phyloP scores from a whole-genome alignment of 345 rosid species.

The Eutrema yunnanense region DNA sequence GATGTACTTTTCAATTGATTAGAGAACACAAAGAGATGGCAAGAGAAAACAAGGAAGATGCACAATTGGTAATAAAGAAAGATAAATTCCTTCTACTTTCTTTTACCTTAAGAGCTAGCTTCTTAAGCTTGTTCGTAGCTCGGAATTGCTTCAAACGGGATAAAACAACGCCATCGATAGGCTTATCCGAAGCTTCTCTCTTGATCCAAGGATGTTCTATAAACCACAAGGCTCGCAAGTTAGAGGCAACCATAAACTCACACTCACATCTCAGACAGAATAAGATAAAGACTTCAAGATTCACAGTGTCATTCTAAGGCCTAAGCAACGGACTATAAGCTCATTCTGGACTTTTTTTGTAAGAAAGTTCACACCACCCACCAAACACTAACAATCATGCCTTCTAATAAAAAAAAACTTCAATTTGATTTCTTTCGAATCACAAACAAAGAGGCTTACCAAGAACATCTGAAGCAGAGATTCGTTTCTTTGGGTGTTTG shows the following conservation, averaged over 20 bases:
- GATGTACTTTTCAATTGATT: background rate
- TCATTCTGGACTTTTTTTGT: background rate
- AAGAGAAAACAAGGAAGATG: background rate
- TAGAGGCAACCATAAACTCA: background rate
- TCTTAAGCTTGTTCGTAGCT: conserved; percentile 80
- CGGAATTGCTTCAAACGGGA: conserved; percentile 83
- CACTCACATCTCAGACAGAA: background rate
- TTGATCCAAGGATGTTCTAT: conserved; percentile 83
- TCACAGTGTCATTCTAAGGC: background rate
- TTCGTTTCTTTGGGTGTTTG: conserved; percentile 55
- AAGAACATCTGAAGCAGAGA: conserved; percentile 66
- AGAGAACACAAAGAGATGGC: background rate
- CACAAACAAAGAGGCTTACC: conserved; percentile 35
- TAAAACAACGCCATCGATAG: conserved; percentile 73
- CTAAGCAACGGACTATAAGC: background rate
- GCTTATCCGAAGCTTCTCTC: conserved; percentile 68
- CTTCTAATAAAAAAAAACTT: background rate
- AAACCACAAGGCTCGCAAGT: background rate
- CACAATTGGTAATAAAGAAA: background rate
- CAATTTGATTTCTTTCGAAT: background rate
- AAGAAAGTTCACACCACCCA: background rate
- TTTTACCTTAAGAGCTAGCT: conserved; percentile 78
- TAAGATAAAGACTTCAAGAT: background rate
- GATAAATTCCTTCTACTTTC: background rate
- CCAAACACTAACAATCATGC: background rate